Conservation (phyloP, 2,329 filamentous ascomycete species). For the Nakataea oryzae region DNA sequence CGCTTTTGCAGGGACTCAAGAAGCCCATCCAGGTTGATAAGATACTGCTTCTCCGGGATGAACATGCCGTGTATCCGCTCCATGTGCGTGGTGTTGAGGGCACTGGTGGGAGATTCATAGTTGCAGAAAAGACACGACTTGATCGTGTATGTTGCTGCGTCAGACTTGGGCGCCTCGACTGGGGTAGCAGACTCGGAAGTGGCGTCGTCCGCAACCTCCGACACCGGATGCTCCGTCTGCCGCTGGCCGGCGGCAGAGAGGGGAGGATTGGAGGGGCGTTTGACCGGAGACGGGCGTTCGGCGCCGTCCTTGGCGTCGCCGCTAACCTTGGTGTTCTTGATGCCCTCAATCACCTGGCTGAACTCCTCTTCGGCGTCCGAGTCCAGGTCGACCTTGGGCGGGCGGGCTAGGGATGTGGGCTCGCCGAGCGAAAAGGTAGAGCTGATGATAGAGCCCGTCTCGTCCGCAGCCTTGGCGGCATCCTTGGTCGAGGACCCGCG, state of each 20-base stretch:
- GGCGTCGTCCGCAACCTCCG: slow-evolving; percentile 24
- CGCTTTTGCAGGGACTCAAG: slow-evolving; percentile 70
- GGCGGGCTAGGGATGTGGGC: slow-evolving; percentile 30
- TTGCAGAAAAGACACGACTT: slow-evolving; percentile 83
- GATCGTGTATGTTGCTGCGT: slow-evolving; percentile 20
- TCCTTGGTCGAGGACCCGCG: slow-evolving; percentile 34
- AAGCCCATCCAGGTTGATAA: slow-evolving; percentile 74
- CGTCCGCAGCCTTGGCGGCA: slow-evolving; percentile 48
- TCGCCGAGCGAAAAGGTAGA: slow-evolving; percentile 88
- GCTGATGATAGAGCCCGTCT: slow-evolving; percentile 74
- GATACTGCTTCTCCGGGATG: slow-evolving; percentile 77
- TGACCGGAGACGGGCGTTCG: slow-evolving; percentile 36
- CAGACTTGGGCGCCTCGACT: slow-evolving; percentile 9
- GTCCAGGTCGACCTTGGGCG: slow-evolving; percentile 34
- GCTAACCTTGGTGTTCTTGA: slow-evolving; percentile 52
- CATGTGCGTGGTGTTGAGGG: slow-evolving; percentile 83
- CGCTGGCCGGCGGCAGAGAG: slow-evolving; percentile 27
- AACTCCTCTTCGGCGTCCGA: slow-evolving; percentile 66
- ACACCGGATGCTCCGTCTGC: slow-evolving; percentile 34
- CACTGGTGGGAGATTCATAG: slow-evolving; percentile 62
- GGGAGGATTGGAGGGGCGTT: slow-evolving; percentile 41
- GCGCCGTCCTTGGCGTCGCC: slow-evolving; percentile 26
- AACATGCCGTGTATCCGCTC: slow-evolving; percentile 90
- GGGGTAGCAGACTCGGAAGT: slow-evolving; percentile 32
- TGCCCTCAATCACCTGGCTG: slow-evolving; percentile 62